phyloP scores from a whole-genome alignment of 129 eudicot species.

The Centella asiatica region DNA sequence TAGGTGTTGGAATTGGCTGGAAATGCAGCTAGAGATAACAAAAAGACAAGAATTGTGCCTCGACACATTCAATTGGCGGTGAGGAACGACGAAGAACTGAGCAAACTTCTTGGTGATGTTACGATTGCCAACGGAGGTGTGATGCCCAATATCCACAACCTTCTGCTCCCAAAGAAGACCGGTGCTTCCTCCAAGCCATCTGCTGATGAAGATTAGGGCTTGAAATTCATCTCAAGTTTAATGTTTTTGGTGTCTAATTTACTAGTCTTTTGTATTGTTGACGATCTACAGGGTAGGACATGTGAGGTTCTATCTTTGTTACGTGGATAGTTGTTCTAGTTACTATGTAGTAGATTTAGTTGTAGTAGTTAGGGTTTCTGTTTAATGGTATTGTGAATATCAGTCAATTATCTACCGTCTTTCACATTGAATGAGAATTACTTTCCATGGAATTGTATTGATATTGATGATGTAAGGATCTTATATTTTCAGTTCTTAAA shows the following conservation, averaged over 20 bases:
- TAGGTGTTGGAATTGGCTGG: conserved; percentile 12
- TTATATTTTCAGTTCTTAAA: too few species aligned
- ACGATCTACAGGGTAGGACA: not conserved
- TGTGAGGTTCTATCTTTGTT: not conserved
- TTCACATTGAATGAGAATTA: not conserved
- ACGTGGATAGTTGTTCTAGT: not conserved
- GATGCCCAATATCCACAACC: conserved; percentile 6
- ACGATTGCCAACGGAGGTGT: conserved; percentile 2
- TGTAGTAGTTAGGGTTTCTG: not conserved
- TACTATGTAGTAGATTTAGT: not conserved
- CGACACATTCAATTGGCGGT: conserved; percentile 7
- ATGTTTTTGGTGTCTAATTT: too few species aligned
- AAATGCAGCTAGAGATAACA: conserved; percentile 5
- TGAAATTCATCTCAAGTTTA: too few species aligned
- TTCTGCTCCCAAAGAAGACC: conserved; percentile 7
- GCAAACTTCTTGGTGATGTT: conserved; percentile 9
- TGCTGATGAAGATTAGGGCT: not conserved
- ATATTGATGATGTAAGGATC: not conserved
- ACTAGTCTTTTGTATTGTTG: not conserved
- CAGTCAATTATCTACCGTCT: not conserved
- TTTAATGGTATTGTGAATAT: not conserved
- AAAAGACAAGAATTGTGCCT: conserved; percentile 10
- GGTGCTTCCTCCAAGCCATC: not conserved
- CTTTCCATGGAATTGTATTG: not conserved
- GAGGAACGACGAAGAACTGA: conserved; percentile 4